Base-by-base conservation (phyloP, 768 basidiomycete species). In the Auriscalpium vulgare region DNA sequence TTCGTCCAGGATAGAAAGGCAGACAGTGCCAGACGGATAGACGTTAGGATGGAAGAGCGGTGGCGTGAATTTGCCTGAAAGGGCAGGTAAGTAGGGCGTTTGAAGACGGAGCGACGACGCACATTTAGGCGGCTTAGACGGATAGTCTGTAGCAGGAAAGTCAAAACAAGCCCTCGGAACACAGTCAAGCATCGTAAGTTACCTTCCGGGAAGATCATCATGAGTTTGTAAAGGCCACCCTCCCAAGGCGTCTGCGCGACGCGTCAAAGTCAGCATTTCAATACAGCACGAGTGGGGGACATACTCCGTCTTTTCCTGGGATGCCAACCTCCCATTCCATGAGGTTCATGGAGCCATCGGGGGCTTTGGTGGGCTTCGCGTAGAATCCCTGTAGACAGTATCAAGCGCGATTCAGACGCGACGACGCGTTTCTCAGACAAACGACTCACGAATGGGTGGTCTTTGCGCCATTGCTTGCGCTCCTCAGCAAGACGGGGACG, bases 291-390 rank as follows among this genome's bases (percentile, higher is more conserved):
- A 45, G 49, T 50, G 49, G n/a, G 37, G 36, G 11, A 80, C 90
- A 72, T 71, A 97, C 97, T 57, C 78, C 78, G 50, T 78, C 60
- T 73, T 97, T 98, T 34, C 97, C 97, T 16, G 97, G 97, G 63
- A 99, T 98, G 21, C 97, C 97, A 2, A 97, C 94, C 69, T 98
- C 97, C 97, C 97, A 99, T 69, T 92, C 85, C 83, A 98, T 84
- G 49, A 99, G 77, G 71, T 98, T 95, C 84, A 97, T 86, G 2
- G 93, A 88, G 16, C 95, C 93, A 72, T 99, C 97, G 21, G 83
- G 68, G 17, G 85, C 80, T 73, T 99, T 99, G 47, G 81, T 76
- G 21, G 97, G 97, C 68, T 91, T 90, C 43, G 97, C 97, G 67
- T 88, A 98, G 76, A 99, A 99, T 62, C 95, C 95, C 95, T 99